These are phyloP conservation scores for Aphanomyces astaci DNA, from an alignment of 352 stramenopile species.

Conservation along the genomic window DNA sequence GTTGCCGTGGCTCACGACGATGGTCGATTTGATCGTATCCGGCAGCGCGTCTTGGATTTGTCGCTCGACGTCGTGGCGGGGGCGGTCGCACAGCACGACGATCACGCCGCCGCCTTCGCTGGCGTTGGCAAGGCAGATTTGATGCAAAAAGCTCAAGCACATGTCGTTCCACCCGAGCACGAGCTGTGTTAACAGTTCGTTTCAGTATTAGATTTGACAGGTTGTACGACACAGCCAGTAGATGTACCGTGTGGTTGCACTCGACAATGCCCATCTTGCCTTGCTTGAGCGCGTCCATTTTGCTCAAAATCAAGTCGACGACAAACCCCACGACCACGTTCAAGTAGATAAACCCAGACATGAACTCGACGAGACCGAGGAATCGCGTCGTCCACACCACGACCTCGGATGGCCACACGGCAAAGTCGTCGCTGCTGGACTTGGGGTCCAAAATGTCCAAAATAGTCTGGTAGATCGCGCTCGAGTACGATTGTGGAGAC, in stretches of 20 bases:
- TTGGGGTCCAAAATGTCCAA: neutral
- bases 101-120: slow-evolving; percentile 1
- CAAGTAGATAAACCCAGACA: slow-evolving; percentile 3
- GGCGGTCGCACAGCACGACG: neutral
- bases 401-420: neutral
- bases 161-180: slow-evolving; percentile 11
- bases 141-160: neutral
- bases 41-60: neutral
- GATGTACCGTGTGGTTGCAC: slow-evolving; percentile 4
- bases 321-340: slow-evolving; percentile 8
- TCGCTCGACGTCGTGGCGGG: neutral
- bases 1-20: slow-evolving; percentile 12
- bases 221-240: neutral
- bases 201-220: too few species aligned
- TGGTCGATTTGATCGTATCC: neutral
- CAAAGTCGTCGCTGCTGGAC: neutral
- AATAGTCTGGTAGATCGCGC: neutral
- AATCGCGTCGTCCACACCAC: neutral
- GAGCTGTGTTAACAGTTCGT: neutral
- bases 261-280: neutral
- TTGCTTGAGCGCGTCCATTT: slow-evolving; percentile 1
- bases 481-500: neutral
- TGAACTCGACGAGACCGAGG: neutral
- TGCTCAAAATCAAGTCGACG: slow-evolving; percentile 2
- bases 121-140: neutral